These are phyloP conservation scores for Picea glauca DNA, from an alignment of 75 land plant genomes.

Conservation along the genomic window DNA sequence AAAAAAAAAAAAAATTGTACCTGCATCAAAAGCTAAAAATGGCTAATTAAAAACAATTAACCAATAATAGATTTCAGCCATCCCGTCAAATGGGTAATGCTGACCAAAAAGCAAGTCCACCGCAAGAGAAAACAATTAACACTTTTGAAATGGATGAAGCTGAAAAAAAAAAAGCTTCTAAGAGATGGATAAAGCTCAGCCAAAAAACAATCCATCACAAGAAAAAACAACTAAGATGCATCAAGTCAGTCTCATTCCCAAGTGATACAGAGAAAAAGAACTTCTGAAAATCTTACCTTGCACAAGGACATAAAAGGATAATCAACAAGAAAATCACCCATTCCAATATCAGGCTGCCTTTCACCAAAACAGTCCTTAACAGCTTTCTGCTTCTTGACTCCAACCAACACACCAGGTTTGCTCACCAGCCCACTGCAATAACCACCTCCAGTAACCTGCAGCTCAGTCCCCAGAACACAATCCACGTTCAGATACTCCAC, in stretches of 20 bases:
- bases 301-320: conserved; percentile 32
- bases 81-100: no score
- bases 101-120: no score
- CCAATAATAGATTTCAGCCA: no score
- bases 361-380: conserved; percentile 17
- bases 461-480: conserved; percentile 43
- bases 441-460: conserved; percentile 28
- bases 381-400: conserved; percentile 21
- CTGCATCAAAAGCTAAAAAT: no score
- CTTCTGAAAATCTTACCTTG: conserved; percentile 23
- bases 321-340: conserved; percentile 24
- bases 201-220: no score
- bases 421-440: conserved; percentile 57
- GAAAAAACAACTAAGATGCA: no score
- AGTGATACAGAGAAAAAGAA: not conserved
- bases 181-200: no score
- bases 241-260: not conserved
- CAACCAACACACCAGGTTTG: conserved; percentile 29
- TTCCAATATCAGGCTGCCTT: conserved; percentile 28
- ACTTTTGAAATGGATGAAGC: no score
- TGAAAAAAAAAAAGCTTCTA: no score
- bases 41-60: no score
- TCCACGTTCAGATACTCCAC: conserved; percentile 45
- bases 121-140: no score
- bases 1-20: no score